Evolutionary conservation across 306 rosid genomes (phyloP), one percentile per base, ranked within the genome.

Genomic region (Prunus kanzakura): DNA sequence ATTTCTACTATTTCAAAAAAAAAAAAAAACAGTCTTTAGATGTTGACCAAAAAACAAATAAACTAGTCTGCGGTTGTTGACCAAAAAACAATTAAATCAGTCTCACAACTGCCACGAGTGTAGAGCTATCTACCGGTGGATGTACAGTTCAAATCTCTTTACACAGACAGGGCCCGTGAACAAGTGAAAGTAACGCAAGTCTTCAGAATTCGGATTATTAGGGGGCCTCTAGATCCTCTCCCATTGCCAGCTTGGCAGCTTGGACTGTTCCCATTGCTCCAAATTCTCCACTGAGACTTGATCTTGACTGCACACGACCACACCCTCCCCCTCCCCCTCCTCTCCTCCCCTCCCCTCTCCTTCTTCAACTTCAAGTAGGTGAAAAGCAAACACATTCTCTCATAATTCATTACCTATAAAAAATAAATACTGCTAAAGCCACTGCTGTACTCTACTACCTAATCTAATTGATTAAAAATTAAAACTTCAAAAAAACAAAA

Each of bases 361-460:
- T 6, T 2, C 46, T 8, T 30, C 25, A 19, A 19, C 2, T 35
- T 82, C 85, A 78, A 84, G 91, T 89, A 58, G 97, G 93, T 91
- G 92, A 88, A 89, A 93, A 84, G 91, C 87, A 81, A 84, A 64
- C 79, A 81, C 80, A 77, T 8, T 35, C 67, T 77, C 71, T 76
- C 57, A 49, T 60, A 23, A 38, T 14, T 61, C 64, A 54, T 56
- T 55, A 12, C 74, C 81, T 16, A 52, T 14, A 52, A 52, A 13
- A 27, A 6, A 2, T 9, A 29, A 83, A 67, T 75, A 64, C 84
- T 72, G 13, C 76, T 84, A 60, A 81, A 80, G 81, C 95, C 76
- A 76, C 93, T 89, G 65, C 84, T 76, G 81, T 82, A 77, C 78
- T 82, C 64, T 54, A 88, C 64, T 54, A 88, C 88, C 92, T 87